Conservation (phyloP, 805 yeast species). For the Pichia pseudocactophila region DNA sequence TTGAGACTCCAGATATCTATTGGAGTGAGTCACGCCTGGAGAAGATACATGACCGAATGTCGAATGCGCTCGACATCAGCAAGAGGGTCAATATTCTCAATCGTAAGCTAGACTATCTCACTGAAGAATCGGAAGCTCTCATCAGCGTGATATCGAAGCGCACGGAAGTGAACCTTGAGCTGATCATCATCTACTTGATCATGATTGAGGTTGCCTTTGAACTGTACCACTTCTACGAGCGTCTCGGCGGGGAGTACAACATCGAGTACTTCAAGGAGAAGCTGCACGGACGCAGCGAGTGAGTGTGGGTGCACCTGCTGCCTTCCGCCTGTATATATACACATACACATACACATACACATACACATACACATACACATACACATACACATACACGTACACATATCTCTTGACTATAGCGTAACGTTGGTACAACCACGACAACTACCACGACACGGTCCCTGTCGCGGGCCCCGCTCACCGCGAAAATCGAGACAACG, state of each 20-base stretch:
- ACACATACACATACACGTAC: no score
- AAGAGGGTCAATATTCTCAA: slow-evolving; percentile 75
- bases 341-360: no score
- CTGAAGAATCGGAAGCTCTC: slow-evolving; percentile 78
- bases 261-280: slow-evolving; percentile 9
- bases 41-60: slow-evolving; percentile 59
- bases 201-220: slow-evolving; percentile 83
- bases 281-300: no score
- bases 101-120: slow-evolving; percentile 80
- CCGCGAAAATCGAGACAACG: no score
- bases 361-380: no score
- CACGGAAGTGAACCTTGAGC: slow-evolving; percentile 69
- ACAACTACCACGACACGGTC: no score
- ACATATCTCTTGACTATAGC: no score
- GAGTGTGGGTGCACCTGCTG: no score
- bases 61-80: slow-evolving; percentile 62
- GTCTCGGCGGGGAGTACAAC: slow-evolving; percentile 24
- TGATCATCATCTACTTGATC: slow-evolving; percentile 80
- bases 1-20: slow-evolving; percentile 87
- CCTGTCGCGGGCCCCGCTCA: no score
- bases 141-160: slow-evolving; percentile 68
- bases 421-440: no score
- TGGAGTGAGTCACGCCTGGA: slow-evolving; percentile 90
- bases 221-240: slow-evolving; percentile 60
- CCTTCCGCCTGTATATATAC: no score